Evolutionary conservation across 768 basidiomycete species (phyloP).

Genomic region (Leccinum ochraceum): DNA sequence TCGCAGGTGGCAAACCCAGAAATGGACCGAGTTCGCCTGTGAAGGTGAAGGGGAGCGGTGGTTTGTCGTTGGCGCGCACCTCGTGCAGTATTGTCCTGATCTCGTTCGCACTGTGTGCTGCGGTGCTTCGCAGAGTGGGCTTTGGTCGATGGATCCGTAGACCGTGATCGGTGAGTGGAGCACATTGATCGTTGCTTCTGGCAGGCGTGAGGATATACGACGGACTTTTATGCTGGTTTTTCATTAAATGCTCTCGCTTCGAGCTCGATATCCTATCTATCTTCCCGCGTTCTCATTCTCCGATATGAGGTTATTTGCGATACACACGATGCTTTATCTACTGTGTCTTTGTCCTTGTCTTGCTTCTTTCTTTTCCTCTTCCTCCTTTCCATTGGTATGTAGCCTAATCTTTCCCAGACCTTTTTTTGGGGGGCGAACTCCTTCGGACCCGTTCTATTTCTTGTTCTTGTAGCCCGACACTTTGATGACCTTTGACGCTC

Average conservation of each 20-base stretch:
- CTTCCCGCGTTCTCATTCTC: neutral
- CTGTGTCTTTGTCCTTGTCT: neutral
- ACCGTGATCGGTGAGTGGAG: conserved; percentile 19
- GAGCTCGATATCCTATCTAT: neutral
- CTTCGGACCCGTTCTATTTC: neutral
- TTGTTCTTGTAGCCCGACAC: neutral
- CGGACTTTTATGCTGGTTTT: neutral
- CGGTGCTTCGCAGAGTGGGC: conserved; percentile 27
- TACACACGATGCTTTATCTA: neutral
- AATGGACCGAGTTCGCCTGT: neutral
- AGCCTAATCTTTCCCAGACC: neutral
- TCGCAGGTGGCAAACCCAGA: neutral
- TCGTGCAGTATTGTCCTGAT: conserved; percentile 27
- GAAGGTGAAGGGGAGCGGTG: conserved; percentile 10
- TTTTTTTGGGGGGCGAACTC: neutral
- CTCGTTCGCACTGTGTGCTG: conserved; percentile 31
- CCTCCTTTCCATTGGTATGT: conserved; percentile 1
- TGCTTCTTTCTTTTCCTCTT: neutral
- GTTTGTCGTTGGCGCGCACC: conserved; percentile 11
- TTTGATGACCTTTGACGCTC: conserved; percentile 5
- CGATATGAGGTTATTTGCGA: neutral
- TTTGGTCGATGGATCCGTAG: conserved; percentile 26
- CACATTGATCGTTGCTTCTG: neutral
- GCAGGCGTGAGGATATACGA: neutral
- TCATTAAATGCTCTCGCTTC: neutral